Evolutionary conservation across 371 early-diverging fungal genomes (phyloP), one percentile per base, ranked within the genome.

Genomic region (Basidiobolus meristosporus): DNA sequence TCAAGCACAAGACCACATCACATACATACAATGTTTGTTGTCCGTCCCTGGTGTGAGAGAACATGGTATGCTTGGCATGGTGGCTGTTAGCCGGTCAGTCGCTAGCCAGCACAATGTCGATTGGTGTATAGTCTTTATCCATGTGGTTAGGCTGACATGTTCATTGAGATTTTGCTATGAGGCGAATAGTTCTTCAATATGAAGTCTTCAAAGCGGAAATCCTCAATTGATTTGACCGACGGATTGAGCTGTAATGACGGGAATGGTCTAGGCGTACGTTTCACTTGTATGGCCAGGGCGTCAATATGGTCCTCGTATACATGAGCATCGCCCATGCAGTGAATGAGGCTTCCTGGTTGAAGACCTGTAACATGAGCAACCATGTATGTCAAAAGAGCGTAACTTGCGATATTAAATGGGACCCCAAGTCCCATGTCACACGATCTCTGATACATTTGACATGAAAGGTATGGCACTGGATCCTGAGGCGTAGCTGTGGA

Each of bases 361-460:
- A 85, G 57, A 10, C 82, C 85, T 0, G 83, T 82, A 6, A 96
- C 77, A 48, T 95, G 78, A 0, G 98, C 97, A 39, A 99, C 71
- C 68, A 99, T 77, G 42, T 81, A 67, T 6, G 95, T 89, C 21
- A 99, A 68, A 12, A 99, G 54, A 1, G 98, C 82, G 54, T 99
- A 99, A 12, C 86, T 85, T 9, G 99, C 98, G 56, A 99, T 98
- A 56, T 99, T 99, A 65, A 99, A 99, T 0, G 99, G 99, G 2
- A 99, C 95, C 14, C 99, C 99, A 20, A 99, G 68, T 0, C 99
- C 99, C 67, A 99, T 73, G 59, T 99, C 99, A 54, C 92, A 91
- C 0, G 98, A 97, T 1, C 99, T 70, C 57, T 99, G 99, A 64
- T 99, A 99, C 36, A 98, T 61, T 36, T 86, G 84, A 62, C 97